A percentile compares a stretch with the other conserved stretches of the same genome.
These are phyloP conservation scores for Drechmeria coniospora DNA, from an alignment of 2,329 filamentous ascomycete species.

Conservation along the genomic window DNA sequence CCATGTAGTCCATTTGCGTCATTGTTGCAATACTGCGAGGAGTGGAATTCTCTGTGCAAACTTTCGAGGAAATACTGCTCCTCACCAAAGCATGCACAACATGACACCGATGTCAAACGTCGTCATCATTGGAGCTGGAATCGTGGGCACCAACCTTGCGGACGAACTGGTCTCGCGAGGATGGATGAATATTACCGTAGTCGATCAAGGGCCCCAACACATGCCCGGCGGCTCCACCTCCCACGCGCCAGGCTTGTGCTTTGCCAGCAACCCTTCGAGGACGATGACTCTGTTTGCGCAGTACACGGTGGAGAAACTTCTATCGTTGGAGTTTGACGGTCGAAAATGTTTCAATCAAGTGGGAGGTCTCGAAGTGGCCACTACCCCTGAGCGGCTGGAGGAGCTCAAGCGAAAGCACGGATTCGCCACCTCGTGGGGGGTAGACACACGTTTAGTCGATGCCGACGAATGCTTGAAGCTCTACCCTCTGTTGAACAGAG, in stretches of 20 bases:
- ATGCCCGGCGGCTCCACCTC: constrained; percentile 52
- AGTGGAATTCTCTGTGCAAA: neutral
- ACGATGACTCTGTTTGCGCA: constrained; percentile 42
- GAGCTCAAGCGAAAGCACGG: constrained; percentile 49
- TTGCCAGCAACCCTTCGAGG: constrained; percentile 43
- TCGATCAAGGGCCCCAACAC: constrained; percentile 46
- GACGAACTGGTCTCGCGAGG: constrained; percentile 47
- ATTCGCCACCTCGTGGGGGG: constrained; percentile 44
- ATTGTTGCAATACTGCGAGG: neutral
- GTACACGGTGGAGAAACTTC: constrained; percentile 46
- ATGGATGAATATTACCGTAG: constrained; percentile 47
- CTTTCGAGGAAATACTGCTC: no score
- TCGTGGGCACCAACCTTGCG: constrained; percentile 47
- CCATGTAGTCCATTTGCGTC: no score
- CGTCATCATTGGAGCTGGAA: constrained; percentile 47
- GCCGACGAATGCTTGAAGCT: constrained; percentile 34
- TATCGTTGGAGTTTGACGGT: constrained; percentile 26
- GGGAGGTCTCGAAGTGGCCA: constrained; percentile 47
- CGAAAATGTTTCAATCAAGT: constrained; percentile 43
- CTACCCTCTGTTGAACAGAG: constrained; percentile 38
- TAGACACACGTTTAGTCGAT: constrained; percentile 36
- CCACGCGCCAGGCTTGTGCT: constrained; percentile 48
- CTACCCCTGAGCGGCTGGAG: constrained; percentile 39
- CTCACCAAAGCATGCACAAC: no score
- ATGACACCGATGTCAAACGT: constrained; percentile 22